Conservation (phyloP, 805 yeast species). For the Wickerhamomyces alni region DNA sequence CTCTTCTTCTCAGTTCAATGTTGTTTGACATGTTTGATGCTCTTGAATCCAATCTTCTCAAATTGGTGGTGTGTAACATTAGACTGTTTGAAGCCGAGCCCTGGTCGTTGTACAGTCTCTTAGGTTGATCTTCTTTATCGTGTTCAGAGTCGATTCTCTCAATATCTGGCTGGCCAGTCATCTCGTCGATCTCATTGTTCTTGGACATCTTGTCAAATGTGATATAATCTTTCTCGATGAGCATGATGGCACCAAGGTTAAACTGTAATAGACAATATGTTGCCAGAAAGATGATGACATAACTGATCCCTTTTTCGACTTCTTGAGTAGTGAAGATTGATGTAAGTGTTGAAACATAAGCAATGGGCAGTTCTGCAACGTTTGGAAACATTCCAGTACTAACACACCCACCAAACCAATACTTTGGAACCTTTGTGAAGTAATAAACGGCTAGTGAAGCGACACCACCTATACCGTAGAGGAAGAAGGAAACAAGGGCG, state of each 20-base stretch:
- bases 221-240: slow-evolving; percentile 59
- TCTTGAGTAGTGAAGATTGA: slow-evolving; percentile 50
- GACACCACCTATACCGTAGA: slow-evolving; percentile 43
- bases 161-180: not conserved
- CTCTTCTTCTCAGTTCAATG: not conserved
- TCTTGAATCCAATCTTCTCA: not conserved
- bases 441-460: slow-evolving; percentile 9
- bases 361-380: slow-evolving; percentile 73
- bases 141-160: not conserved
- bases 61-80: no score
- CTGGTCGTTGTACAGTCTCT: not conserved
- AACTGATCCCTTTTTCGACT: slow-evolving; percentile 76
- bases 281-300: slow-evolving; percentile 70
- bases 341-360: slow-evolving; percentile 62
- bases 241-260: slow-evolving; percentile 67
- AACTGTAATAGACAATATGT: slow-evolving; percentile 58
- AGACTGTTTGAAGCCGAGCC: no score
- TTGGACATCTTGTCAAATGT: slow-evolving; percentile 5
- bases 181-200: slow-evolving; percentile 1
- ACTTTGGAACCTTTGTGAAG: slow-evolving; percentile 40
- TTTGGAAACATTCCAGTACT: slow-evolving; percentile 71
- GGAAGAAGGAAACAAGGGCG: slow-evolving; percentile 42
- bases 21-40: not conserved
- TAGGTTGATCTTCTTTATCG: not conserved
- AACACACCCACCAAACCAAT: slow-evolving; percentile 64